A percentile compares a stretch with the other conserved stretches of the same genome.
phyloP scores from a whole-genome alignment of 345 rosid genomes.

The Physaria fendleri region DNA sequence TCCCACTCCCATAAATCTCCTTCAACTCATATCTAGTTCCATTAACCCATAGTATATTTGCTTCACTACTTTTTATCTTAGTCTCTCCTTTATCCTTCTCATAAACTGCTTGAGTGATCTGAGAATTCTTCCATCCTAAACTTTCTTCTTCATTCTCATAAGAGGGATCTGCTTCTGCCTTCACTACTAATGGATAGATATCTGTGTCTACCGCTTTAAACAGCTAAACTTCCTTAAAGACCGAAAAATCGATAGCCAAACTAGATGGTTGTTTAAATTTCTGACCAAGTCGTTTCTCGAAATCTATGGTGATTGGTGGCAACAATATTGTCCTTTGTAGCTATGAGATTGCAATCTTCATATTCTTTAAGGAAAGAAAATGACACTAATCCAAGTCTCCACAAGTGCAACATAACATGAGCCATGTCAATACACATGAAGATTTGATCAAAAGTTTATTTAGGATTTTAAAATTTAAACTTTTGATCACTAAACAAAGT shows the following conservation, averaged over 20 bases:
- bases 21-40: constrained; percentile 76
- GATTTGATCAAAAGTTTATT: no score
- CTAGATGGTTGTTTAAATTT: constrained; percentile 72
- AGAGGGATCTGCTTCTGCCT: constrained; percentile 54
- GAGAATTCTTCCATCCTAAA: constrained; percentile 47
- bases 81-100: constrained; percentile 74
- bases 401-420: neutral
- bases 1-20: constrained; percentile 92
- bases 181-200: constrained; percentile 66
- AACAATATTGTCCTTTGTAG: constrained; percentile 56
- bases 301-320: constrained; percentile 51
- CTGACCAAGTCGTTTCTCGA: constrained; percentile 78
- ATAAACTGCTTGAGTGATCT: constrained; percentile 64
- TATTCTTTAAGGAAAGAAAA: constrained; percentile 85
- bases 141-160: constrained; percentile 34
- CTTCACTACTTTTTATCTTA: constrained; percentile 53
- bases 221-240: constrained; percentile 55
- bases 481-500: no score
- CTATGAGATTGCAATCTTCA: constrained; percentile 45
- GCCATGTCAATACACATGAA: no score
- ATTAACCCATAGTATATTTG: constrained; percentile 85
- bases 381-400: constrained; percentile 51
- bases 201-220: constrained; percentile 37
- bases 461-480: no score
- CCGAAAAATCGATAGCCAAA: constrained; percentile 64